Conservation (phyloP, 2,329 filamentous ascomycete species). For the Bipolaris bicolor region DNA sequence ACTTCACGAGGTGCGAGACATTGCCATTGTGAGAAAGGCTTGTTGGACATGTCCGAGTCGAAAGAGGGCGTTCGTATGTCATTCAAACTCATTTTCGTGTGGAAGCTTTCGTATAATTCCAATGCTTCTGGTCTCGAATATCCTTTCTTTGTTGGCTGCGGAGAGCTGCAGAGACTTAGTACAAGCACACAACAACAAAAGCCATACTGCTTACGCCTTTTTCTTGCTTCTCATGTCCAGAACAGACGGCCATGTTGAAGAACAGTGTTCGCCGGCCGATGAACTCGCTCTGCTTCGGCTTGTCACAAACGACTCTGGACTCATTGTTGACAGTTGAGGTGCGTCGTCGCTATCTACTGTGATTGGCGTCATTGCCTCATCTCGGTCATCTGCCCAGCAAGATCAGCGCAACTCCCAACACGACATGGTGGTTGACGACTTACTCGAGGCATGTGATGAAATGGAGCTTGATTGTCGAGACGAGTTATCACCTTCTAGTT, state of each 20-base stretch:
- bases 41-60: constrained; percentile 27
- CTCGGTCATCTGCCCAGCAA: constrained; percentile 32
- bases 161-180: constrained; percentile 19
- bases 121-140: constrained; percentile 30
- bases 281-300: constrained; percentile 32
- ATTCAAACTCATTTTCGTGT: constrained; percentile 4
- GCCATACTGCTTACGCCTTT: constrained; percentile 8
- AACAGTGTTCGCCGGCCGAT: constrained; percentile 17
- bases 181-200: background rate
- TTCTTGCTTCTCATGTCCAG: constrained; percentile 3
- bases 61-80: constrained; percentile 17
- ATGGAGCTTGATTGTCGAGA: constrained; percentile 40
- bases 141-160: constrained; percentile 26
- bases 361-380: constrained; percentile 29
- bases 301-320: constrained; percentile 34
- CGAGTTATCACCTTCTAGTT: constrained; percentile 40
- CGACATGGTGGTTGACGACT: constrained; percentile 9
- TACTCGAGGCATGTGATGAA: constrained; percentile 38
- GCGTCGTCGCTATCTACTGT: constrained; percentile 31
- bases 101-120: constrained; percentile 24
- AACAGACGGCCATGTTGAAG: background rate
- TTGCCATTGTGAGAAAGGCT: constrained; percentile 44
- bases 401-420: background rate
- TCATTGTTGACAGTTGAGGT: constrained; percentile 32
- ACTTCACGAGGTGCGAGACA: constrained; percentile 34